These are phyloP conservation scores for Lobosporangium transversale DNA, from an alignment of 192 early-diverging fungal genomes.

Conservation along the genomic window DNA sequence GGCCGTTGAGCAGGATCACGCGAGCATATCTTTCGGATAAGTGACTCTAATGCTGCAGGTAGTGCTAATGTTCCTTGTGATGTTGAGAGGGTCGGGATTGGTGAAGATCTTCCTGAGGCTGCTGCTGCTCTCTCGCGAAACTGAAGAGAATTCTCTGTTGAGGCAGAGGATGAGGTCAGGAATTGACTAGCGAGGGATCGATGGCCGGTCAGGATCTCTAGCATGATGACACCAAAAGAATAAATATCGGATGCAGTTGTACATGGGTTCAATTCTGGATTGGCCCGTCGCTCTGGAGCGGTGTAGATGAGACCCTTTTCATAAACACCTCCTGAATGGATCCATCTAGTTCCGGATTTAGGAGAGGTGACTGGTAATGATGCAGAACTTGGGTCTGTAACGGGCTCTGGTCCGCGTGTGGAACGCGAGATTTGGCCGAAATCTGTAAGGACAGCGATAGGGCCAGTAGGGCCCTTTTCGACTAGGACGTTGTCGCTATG, in stretches of 20 bases:
- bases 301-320: constrained; percentile 47
- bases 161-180: constrained; percentile 21
- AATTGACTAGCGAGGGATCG: constrained; percentile 45
- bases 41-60: constrained; percentile 39
- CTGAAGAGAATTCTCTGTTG: constrained; percentile 6
- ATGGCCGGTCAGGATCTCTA: constrained; percentile 50
- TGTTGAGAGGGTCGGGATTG: constrained; percentile 31
- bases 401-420: constrained; percentile 10
- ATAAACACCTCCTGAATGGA: constrained; percentile 37
- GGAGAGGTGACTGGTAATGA: constrained; percentile 5
- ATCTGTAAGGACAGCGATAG: constrained; percentile 39
- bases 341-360: constrained; percentile 34
- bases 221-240: constrained; percentile 48
- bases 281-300: constrained; percentile 48
- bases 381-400: background rate
- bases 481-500: constrained; percentile 49
- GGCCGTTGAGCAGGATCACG: constrained; percentile 43
- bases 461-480: constrained; percentile 39
- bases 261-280: constrained; percentile 48
- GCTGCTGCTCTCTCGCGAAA: constrained; percentile 14
- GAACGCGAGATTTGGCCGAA: constrained; percentile 47
- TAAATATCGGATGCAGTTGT: constrained; percentile 45
- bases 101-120: background rate
- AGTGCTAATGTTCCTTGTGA: constrained; percentile 36
- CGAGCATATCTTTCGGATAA: constrained; percentile 46